phyloP scores from a whole-genome alignment of 2,329 filamentous ascomycete genomes.

The Cladosporium sphaerospermum region DNA sequence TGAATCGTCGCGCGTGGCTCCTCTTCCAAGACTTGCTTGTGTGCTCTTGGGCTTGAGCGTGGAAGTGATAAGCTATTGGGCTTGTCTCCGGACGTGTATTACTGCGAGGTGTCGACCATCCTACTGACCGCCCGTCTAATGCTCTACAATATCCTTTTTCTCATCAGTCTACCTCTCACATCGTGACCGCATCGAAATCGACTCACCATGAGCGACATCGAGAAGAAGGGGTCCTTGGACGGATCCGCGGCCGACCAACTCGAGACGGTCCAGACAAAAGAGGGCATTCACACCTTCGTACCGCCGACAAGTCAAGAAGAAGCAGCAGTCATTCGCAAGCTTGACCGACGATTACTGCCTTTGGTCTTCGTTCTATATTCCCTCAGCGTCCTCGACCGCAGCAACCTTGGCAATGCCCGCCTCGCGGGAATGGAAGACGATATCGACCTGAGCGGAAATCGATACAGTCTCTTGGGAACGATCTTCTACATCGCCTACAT shows the following conservation, averaged over 20 bases:
- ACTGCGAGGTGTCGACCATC: no score
- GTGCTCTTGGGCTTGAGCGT: not conserved
- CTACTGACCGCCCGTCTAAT: no score
- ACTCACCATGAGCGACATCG: constrained; percentile 11
- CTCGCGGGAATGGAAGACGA: constrained; percentile 49
- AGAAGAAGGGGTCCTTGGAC: constrained; percentile 11
- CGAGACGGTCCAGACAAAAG: constrained; percentile 10
- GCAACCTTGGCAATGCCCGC: constrained; percentile 42
- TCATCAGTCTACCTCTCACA: not conserved
- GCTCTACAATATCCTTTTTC: not conserved
- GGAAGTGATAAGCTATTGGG: not conserved
- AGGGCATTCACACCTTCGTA: constrained; percentile 14
- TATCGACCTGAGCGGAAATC: constrained; percentile 41
- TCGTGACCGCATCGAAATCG: not conserved
- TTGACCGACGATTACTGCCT: constrained; percentile 27
- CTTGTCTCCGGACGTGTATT: not conserved
- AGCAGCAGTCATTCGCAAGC: constrained; percentile 26
- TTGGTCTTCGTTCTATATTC: constrained; percentile 29
- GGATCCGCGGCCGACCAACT: not conserved
- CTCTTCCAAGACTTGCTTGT: not conserved
- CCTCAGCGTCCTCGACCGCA: constrained; percentile 27
- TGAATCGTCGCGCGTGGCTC: not conserved
- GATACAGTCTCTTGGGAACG: constrained; percentile 47
- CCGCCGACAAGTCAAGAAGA: constrained; percentile 23
- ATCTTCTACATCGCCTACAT: constrained; percentile 50